Conservation (phyloP, 1,284 basidiomycete species). For the Neonothopanus nambi region DNA sequence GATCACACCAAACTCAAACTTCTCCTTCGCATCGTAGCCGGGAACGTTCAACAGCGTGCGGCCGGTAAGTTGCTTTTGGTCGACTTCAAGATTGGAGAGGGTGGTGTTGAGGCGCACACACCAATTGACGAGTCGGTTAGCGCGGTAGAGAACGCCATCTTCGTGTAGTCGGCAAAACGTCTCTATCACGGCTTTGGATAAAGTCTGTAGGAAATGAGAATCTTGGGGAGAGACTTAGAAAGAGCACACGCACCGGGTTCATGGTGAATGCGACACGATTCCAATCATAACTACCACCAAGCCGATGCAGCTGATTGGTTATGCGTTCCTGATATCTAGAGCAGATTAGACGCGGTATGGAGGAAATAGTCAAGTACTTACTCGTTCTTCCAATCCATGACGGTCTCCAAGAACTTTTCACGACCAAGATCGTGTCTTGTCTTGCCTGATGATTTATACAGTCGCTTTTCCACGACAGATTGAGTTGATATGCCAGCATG, state of each 20-base stretch:
- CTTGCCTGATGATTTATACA: constrained; percentile 83
- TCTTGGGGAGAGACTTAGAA: background rate
- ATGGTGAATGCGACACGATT: constrained; percentile 94
- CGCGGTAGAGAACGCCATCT: constrained; percentile 93
- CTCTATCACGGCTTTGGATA: constrained; percentile 89
- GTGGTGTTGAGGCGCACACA: constrained; percentile 96
- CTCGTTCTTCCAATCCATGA: constrained; percentile 98
- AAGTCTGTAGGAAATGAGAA: constrained; percentile 44
- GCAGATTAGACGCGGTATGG: constrained; percentile 6
- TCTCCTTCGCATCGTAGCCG: constrained; percentile 92
- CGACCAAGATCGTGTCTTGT: constrained; percentile 94
- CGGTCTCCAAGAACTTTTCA: constrained; percentile 89
- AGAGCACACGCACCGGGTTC: constrained; percentile 67
- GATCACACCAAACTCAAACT: constrained; percentile 97
- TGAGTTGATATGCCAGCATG: constrained; percentile 99
- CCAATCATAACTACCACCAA: constrained; percentile 97
- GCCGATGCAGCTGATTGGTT: constrained; percentile 84
- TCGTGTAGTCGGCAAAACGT: constrained; percentile 92
- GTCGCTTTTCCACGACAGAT: constrained; percentile 93
- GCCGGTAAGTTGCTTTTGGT: constrained; percentile 90
- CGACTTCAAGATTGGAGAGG: constrained; percentile 96
- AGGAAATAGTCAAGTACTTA: constrained; percentile 36
- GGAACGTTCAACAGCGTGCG: constrained; percentile 89
- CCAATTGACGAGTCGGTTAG: constrained; percentile 98
- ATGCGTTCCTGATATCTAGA: constrained; percentile 87